These are phyloP conservation scores for Nigrospora sphaerica DNA, from an alignment of 2,329 filamentous ascomycete species.

Conservation along the genomic window DNA sequence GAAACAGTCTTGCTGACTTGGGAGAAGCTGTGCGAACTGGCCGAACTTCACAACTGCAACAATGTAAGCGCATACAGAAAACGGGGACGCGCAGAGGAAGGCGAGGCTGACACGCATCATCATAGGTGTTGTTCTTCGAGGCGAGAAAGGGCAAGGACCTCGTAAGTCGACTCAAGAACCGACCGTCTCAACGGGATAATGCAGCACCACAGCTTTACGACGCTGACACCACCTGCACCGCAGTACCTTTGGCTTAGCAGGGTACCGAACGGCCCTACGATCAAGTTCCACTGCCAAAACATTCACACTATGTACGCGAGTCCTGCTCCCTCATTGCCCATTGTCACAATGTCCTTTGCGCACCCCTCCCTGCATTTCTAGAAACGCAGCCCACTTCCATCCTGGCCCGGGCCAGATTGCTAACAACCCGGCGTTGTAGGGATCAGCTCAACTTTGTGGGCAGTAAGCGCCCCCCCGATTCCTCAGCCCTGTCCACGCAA, in stretches of 20 bases:
- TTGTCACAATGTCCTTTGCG: too few relatives aligned
- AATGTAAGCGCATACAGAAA: slow-evolving; percentile 50
- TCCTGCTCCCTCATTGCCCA: too few relatives aligned
- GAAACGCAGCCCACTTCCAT: too few relatives aligned
- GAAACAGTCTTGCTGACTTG: too few relatives aligned
- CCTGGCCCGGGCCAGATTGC: too few relatives aligned
- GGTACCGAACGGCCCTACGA: slow-evolving; percentile 71
- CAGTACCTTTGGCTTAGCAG: slow-evolving; percentile 85
- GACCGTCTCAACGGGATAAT: too few relatives aligned
- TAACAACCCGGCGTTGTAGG: too few relatives aligned
- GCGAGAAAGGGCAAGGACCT: slow-evolving; percentile 90
- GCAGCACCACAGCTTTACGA: too few relatives aligned
- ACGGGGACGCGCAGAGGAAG: too few relatives aligned
- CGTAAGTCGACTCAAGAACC: not conserved
- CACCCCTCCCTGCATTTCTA: too few relatives aligned
- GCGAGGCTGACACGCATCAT: slow-evolving; percentile 5
- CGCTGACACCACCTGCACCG: not conserved
- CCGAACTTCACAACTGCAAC: slow-evolving; percentile 83
- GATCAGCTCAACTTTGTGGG: slow-evolving; percentile 82
- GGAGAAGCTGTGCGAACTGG: slow-evolving; percentile 28
- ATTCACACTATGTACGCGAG: too few relatives aligned
- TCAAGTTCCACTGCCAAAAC: slow-evolving; percentile 72
- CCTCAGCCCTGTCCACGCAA: too few relatives aligned
- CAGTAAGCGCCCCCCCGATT: slow-evolving; percentile 26
- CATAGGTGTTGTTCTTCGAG: slow-evolving; percentile 80